phyloP scores from a whole-genome alignment of 139 green algal species.

The Picochlorum sp. region DNA sequence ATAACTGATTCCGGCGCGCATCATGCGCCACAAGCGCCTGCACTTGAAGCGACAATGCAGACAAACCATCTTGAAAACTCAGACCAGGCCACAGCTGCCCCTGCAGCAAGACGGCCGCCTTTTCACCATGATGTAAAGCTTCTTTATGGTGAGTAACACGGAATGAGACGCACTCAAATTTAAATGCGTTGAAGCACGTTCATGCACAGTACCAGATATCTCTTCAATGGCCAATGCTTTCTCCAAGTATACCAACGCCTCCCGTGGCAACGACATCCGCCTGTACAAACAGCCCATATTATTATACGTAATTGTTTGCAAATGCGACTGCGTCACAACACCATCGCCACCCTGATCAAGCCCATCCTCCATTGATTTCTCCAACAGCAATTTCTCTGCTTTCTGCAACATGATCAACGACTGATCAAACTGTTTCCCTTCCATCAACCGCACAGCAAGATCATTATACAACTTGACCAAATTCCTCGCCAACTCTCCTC shows the following conservation, averaged over 20 bases:
- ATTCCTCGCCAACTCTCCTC: slow-evolving; percentile 3
- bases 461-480: slow-evolving; percentile 38
- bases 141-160: slow-evolving; percentile 16
- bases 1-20: background rate
- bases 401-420: slow-evolving; percentile 19
- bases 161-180: slow-evolving; percentile 32
- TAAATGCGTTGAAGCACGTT: slow-evolving; percentile 21
- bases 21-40: background rate
- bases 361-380: background rate
- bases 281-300: slow-evolving; percentile 34
- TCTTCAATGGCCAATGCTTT: slow-evolving; percentile 26
- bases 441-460: slow-evolving; percentile 27
- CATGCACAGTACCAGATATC: slow-evolving; percentile 11
- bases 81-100: slow-evolving; percentile 6
- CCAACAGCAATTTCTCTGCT: slow-evolving; percentile 11
- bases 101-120: slow-evolving; percentile 29
- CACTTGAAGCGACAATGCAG: background rate
- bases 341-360: background rate
- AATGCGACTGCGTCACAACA: background rate
- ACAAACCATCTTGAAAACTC: slow-evolving; percentile 13
- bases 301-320: slow-evolving; percentile 30
- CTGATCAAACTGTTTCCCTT: slow-evolving; percentile 19
- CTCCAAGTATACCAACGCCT: slow-evolving; percentile 23
- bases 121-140: slow-evolving; percentile 25
- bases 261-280: slow-evolving; percentile 14